Evolutionary conservation across 176 grass and related monocot genomes (phyloP).

Genomic region (Zoysia japonica): DNA sequence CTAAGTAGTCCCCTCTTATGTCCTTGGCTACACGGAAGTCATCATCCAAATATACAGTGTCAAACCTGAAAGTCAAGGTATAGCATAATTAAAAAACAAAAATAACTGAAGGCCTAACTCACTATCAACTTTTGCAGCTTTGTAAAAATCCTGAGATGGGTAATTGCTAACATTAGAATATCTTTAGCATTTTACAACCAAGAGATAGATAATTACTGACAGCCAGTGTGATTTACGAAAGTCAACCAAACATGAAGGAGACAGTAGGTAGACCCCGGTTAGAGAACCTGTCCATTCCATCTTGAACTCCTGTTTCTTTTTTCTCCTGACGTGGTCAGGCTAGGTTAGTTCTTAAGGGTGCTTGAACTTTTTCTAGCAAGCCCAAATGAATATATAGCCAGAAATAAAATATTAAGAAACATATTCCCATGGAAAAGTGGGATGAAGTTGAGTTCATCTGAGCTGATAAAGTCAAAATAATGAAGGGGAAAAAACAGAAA

Average conservation of each 20-base stretch:
- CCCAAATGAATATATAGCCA: neutral
- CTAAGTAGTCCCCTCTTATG: conserved; percentile 88
- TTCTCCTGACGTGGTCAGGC: neutral
- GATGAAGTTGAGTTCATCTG: neutral
- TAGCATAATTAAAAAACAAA: conserved; percentile 6
- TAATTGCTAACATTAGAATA: neutral
- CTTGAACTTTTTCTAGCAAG: neutral
- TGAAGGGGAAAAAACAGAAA: neutral
- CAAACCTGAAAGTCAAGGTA: conserved; percentile 67
- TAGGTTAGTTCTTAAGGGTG: neutral
- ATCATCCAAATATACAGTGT: conserved; percentile 93
- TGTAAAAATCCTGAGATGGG: neutral
- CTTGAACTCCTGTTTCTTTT: neutral
- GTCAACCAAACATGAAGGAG: neutral
- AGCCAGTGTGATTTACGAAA: neutral
- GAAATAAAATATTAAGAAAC: neutral
- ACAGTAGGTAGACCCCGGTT: neutral
- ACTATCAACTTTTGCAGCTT: neutral
- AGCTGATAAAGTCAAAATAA: neutral
- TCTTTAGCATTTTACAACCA: neutral
- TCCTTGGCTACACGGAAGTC: conserved; percentile 86
- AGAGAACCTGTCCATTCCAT: neutral
- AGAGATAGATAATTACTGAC: neutral
- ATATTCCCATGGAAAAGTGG: neutral
- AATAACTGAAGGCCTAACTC: neutral